These are phyloP conservation scores for Leavenworthia alabamica DNA, from an alignment of 345 rosid genomes.

Conservation along the genomic window DNA sequence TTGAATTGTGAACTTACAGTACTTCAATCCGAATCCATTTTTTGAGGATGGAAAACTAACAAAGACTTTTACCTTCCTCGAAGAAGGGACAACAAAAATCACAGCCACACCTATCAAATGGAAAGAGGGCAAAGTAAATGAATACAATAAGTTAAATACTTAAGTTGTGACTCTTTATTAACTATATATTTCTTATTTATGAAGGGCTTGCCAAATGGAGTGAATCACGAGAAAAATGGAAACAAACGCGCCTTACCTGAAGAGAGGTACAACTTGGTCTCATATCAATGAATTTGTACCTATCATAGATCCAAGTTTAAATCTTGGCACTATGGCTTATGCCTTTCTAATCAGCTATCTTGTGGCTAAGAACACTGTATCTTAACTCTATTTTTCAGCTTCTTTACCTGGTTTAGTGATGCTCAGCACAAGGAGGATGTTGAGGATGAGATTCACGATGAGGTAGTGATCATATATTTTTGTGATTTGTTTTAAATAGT, in stretches of 20 bases:
- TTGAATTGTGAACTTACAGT: slow-evolving; percentile 35
- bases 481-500: background rate
- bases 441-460: slow-evolving; percentile 63
- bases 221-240: slow-evolving; percentile 75
- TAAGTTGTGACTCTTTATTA: slow-evolving; percentile 1
- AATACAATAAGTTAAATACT: background rate
- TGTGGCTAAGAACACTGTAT: background rate
- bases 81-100: slow-evolving; percentile 72
- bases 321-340: background rate
- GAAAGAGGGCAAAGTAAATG: slow-evolving; percentile 79
- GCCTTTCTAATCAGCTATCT: background rate
- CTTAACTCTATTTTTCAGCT: slow-evolving; percentile 43
- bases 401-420: slow-evolving; percentile 76
- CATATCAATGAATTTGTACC: no score
- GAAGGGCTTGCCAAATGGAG: slow-evolving; percentile 81
- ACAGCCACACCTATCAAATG: slow-evolving; percentile 70
- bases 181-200: slow-evolving; percentile 17
- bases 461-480: slow-evolving; percentile 39
- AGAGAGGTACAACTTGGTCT: no score
- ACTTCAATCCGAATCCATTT: slow-evolving; percentile 68
- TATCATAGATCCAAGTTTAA: background rate
- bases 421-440: slow-evolving; percentile 48
- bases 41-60: slow-evolving; percentile 80
- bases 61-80: slow-evolving; percentile 73
- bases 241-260: slow-evolving; percentile 69